Base-by-base conservation (phyloP, 2,329 filamentous ascomycete species). In the Talaromyces sp. region DNA sequence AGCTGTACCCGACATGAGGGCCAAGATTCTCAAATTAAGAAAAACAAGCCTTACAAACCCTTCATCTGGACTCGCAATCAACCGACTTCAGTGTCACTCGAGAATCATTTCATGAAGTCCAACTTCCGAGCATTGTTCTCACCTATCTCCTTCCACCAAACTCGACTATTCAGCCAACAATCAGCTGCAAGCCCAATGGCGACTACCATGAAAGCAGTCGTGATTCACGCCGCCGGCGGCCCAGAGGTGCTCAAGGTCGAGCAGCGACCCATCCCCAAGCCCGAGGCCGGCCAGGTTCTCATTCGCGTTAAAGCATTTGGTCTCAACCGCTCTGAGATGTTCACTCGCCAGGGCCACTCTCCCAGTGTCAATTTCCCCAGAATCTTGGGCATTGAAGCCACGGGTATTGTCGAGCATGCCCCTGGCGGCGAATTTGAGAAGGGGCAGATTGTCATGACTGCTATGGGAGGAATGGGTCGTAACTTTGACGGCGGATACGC, bases 391-490 rank as follows among this genome's bases (percentile, higher is more conserved):
- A 81, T 81, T 64, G 79, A 81, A 69, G 78, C 76, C 19, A 69
- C 74, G 9, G 80, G 80, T 1, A 63, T 70, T 8, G 73, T 80
- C 3, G 77, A 71, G 17, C 64, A 67, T n/a, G 73, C 72, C 19
- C 71, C 74, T 1, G 65, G 65, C n/a, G 61, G 61, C 3, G 68
- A 72, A 29, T 77, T 81, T 60, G 62, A 70, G 14, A 60, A 69
- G 48, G 80, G 79, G 1, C 69, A 72, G 11, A 69, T 74, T 17
- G 78, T 81, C 1, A 77, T 77, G 1, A 81, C 79, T 2, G 75
- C 74, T 17, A 80, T 82, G 78, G 80, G 80, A 7, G 80, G 79
- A 0, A 74, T 83, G 69, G 79, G 80, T 0, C 65, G 79, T 7
- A 66, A 68, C 17, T 79, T 80, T 57, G 75, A 81, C 62, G 80